Evolutionary conservation across 345 rosid genomes (phyloP), one percentile per base, ranked within the genome.

Genomic region (Gossypium longicalyx): DNA sequence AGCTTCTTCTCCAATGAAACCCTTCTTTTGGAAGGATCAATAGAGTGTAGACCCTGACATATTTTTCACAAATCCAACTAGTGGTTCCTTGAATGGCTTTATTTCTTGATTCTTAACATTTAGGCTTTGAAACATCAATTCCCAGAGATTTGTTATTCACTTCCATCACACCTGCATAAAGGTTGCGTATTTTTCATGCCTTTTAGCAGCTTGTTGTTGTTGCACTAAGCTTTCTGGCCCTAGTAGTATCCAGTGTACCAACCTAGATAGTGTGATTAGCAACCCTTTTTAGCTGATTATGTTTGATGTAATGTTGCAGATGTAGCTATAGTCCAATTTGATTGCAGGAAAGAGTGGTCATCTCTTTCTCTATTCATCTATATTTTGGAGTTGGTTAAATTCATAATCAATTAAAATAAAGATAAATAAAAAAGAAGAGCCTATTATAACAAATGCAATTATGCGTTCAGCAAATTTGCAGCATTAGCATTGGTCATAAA

Each of bases 21-120:
- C 91, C 57, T 90, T 87, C 84, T 84, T 89, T 60, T 88, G 89
- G 87, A 86, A 79, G 79, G 90, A 88, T 70, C 89, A 81, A 65
- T 48, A 48, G 16, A 48, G 17, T 11, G 5, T 48, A 12, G 52
- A 48, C 41, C 41, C 41, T 34, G 41, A 34, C 63, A 12, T 27
- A 59, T 59, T 23, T 59, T 58, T 58, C 62, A 22, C 16, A 22
- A 56, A 52, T 52, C 59, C 59, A 52, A 17, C 57, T 19, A 16
- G 9, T 17, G 20, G n/a, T 52, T 53, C 58, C 58, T 53, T n/a
- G 41, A 34, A 34, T 34, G 41, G 41, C 41, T 5, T 34, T 34
- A 34, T 34, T 34, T 34, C 41, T 34, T 34, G 1, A 34, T 34
- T 53, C 58, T 53, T 53, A 53, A n/a, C 58, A 19, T n/a, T 20